These are phyloP conservation scores for Chlamydomonas sp. DNA, from an alignment of 139 green algal species.

Conservation along the genomic window DNA sequence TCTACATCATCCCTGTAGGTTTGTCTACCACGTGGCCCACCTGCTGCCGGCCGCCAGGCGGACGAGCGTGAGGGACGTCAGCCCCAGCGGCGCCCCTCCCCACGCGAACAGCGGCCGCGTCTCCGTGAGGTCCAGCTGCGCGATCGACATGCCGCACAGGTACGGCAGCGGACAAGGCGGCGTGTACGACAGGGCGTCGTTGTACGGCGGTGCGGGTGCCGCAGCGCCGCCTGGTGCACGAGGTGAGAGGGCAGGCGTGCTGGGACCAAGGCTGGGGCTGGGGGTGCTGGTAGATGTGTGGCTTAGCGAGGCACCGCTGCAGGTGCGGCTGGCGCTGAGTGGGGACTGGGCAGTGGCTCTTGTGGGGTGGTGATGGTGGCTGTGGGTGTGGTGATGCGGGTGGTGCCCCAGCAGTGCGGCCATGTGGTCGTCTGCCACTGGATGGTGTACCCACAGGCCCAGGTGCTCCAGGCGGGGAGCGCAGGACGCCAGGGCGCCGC, in stretches of 20 bases:
- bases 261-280: too few species aligned
- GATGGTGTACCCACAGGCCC: slow-evolving; percentile 21
- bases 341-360: too few species aligned
- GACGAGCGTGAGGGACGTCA: slow-evolving; percentile 16
- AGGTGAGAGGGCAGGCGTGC: too few species aligned
- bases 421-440: slow-evolving; percentile 4
- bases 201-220: neutral
- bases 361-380: neutral
- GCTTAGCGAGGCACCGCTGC: too few species aligned
- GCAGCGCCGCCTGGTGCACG: neutral
- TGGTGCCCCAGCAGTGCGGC: neutral
- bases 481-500: neutral
- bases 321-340: too few species aligned
- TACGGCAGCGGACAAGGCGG: neutral
- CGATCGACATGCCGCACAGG: slow-evolving; percentile 5
- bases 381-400: neutral
- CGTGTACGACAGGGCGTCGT: too few species aligned
- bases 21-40: neutral
- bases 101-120: neutral
- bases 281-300: too few species aligned
- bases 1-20: too few species aligned
- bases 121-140: slow-evolving; percentile 9
- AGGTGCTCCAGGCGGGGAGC: neutral
- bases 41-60: neutral
- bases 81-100: neutral